Base-by-base conservation (phyloP, 1,284 basidiomycete genomes). In the Hemileccinum hortonii region DNA sequence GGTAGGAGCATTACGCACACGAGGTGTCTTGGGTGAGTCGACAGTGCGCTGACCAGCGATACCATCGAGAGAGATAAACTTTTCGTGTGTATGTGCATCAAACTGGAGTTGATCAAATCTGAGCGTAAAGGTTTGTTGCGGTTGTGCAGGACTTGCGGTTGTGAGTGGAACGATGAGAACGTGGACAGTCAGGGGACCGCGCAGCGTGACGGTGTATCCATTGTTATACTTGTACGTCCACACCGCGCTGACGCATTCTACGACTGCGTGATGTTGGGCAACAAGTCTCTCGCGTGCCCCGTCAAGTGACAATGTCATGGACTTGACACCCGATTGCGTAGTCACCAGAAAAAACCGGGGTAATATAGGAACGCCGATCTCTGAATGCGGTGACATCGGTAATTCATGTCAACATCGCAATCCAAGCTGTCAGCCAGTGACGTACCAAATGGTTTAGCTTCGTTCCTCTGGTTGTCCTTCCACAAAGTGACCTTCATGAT, bases 261-360 rank as follows among this genome's bases (percentile, higher is more conserved):
- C 76, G 50, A 86, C 65, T 16, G 75, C 75, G 56, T 82, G 82
- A 6, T 77, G 75, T 22, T 72, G 71, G 0, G 69, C 63, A 45
- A 73, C 65, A 6, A 78, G 56, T 50, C 85, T 76, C 64, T 91
- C 89, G 11, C 82, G 80, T 2, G 83, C 86, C 36, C 85, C 86
- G 59, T 90, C 86, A 16, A 91, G 73, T 5, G 80, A 78, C 21
- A 91, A 68, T 16, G 81, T 77, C 86, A 91, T 90, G 14, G 84
- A 84, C 57, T 82, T 83, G 47, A 90, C 88, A 18, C 89, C 89
- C 6, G 89, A 88, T 63, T 89, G 85, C 4, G 83, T 84, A 0
- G 87, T 90, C 22, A 89, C 86, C 29, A 89, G 78, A 72, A 91
- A 89, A 70, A 90, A 90, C 35, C 87, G 83, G n/a, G 88, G 84